These are phyloP conservation scores for Ciborinia camelliae DNA, from an alignment of 2,329 filamentous ascomycete species.

Conservation along the genomic window DNA sequence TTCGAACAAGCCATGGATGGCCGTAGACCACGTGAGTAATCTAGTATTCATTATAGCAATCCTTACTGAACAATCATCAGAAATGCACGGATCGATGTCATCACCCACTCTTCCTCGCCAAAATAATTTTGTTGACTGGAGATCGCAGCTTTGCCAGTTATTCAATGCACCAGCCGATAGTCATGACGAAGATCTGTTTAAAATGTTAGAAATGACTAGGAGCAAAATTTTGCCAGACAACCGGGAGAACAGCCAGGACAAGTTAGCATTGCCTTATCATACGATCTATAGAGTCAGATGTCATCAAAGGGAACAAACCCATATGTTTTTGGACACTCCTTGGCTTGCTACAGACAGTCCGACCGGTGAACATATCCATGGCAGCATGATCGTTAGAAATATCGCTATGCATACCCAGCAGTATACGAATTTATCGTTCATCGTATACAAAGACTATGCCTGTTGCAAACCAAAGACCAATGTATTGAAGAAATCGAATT, in stretches of 20 bases:
- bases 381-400: slow-evolving; percentile 14
- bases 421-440: slow-evolving; percentile 14
- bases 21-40: slow-evolving; percentile 14
- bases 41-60: neutral
- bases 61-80: neutral
- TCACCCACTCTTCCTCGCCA: slow-evolving; percentile 14
- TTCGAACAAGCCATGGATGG: slow-evolving; percentile 11
- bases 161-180: slow-evolving; percentile 17
- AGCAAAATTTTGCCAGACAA: slow-evolving; percentile 7
- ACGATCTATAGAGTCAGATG: slow-evolving; percentile 19
- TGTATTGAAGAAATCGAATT: too few relatives aligned
- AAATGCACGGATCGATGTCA: slow-evolving; percentile 11
- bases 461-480: neutral
- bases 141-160: slow-evolving; percentile 15
- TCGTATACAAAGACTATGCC: slow-evolving; percentile 16
- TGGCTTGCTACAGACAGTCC: slow-evolving; percentile 4
- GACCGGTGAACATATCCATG: slow-evolving; percentile 4
- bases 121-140: slow-evolving; percentile 13
- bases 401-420: slow-evolving; percentile 10
- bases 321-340: slow-evolving; percentile 18
- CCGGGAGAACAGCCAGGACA: neutral
- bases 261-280: slow-evolving; percentile 16
- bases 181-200: slow-evolving; percentile 18
- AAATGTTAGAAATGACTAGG: slow-evolving; percentile 15
- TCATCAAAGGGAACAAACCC: neutral